Base-by-base conservation (phyloP, 1,139 yeast species). In the Kluyveromyces marxianus region DNA sequence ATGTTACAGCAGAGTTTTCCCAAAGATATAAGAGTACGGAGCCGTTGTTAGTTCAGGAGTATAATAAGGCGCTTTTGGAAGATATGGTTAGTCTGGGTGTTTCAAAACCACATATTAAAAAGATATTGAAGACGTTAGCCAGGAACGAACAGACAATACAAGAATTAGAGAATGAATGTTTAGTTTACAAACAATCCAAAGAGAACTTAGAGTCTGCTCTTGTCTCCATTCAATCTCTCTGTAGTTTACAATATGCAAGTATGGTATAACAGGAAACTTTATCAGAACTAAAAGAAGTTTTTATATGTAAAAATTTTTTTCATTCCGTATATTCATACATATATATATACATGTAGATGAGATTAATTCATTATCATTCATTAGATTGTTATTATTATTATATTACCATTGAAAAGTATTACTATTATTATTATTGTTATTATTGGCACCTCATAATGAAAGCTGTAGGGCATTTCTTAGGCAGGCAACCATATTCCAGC, bases 1-100 rank as follows among this genome's bases (percentile, higher is more conserved):
- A 39, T 25, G 37, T 33, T 7, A 39, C 37, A 27, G 42, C 37
- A 10, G 37, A 39, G 25, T 39, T 39, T 31, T 32, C 37, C 5
- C 30, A 26, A 32, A n/a, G 37, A 8, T 39, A 32, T 10, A 14
- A 14, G 21, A 14, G 21, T 7, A 5, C 25, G 10, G 37, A 35
- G 26, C 24, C 7, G 6, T 7, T 6, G 7, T 25, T 36, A 8
- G 10, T 30, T 10, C 35, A 39, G 25, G 42, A 39, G 21, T 39
- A 21, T 26, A 39, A 39, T 25, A 31, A 25, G 5, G 6, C 28
- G n/a, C 37, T 39, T 5, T 10, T 39, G 24, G 24, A n/a, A 24
- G 24, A 3, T 8, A 32, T 39, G 42, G 33, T 4, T 8, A 8
- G 4, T 5, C 14, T n/a, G 14, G 6, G 28, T 4, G 26, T 25